Base-by-base conservation (phyloP, 805 yeast species). In the Myxozyma sirexii region DNA sequence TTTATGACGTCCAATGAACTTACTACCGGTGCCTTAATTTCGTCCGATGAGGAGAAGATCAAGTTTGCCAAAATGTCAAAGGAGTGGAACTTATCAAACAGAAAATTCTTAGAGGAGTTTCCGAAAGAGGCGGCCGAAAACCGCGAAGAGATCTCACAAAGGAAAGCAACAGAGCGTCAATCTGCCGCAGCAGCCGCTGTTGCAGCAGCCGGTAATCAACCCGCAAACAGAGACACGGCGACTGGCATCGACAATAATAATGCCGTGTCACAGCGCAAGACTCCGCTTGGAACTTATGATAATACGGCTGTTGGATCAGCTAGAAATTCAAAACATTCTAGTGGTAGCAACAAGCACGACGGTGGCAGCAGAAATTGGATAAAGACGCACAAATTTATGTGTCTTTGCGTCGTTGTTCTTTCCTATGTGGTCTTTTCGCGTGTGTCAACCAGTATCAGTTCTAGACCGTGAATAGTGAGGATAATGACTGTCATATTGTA, bases 1-100 rank as follows among this genome's bases (percentile, higher is more conserved):
- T 92, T 92, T 70, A 92, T 92, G 98, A 90, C 96, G 0, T 86
- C 94, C 8, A 82, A 83, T 60, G 97, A 92, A 67, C 76, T 81
- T 26, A 89, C 97, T 1, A 86, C 97, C 0, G 97, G 97, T 0
- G 84, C 93, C 7, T 83, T 91, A 12, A 76, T 74, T 7, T 83
- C 96, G 0, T 80, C 86, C 10, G 87, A 82, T 17, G 77, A 74
- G 13, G 82, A 82, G 27, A 88, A 86, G 76, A 75, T 75, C 33
- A 75, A 75, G 48, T 76, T 82, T 59, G 96, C 96, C 2, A 72
- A 68, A 29, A 81, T 79, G 43, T 84, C 92, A 54, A 79, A 80
- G 65, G 76, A 76, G 26, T 91, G 85, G 84, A 92, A 91, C 71
- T 26, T 64, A 81, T 86, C 87, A 70, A 87, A 86, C 74, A 74